These are phyloP conservation scores for Lophium mytilinum DNA, from an alignment of 495 filamentous ascomycete species.

Conservation along the genomic window DNA sequence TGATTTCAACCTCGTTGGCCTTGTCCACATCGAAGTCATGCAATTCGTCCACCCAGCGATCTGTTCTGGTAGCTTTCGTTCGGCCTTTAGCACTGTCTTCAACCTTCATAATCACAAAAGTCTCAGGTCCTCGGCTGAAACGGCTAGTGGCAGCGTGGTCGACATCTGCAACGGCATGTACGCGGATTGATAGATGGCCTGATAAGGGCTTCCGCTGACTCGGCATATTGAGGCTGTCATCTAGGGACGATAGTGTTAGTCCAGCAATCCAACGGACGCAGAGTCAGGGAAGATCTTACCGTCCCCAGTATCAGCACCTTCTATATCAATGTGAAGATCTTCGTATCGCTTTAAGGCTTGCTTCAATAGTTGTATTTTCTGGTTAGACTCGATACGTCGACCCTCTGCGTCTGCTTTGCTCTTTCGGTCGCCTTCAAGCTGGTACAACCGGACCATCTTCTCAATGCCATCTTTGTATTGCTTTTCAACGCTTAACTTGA, in stretches of 20 bases:
- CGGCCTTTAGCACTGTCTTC: slow-evolving; percentile 84
- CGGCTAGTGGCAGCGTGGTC: slow-evolving; percentile 84
- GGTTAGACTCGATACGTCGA: slow-evolving; percentile 83
- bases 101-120: slow-evolving; percentile 90
- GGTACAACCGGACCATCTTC: slow-evolving; percentile 97
- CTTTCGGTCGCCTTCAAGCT: slow-evolving; percentile 96
- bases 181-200: slow-evolving; percentile 75
- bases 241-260: slow-evolving; percentile 39
- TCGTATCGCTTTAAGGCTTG: slow-evolving; percentile 95
- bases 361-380: slow-evolving; percentile 94
- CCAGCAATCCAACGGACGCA: not conserved
- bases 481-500: slow-evolving; percentile 97
- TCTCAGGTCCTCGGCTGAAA: slow-evolving; percentile 86
- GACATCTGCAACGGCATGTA: slow-evolving; percentile 85
- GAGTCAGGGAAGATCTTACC: slow-evolving; percentile 44
- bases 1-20: slow-evolving; percentile 96
- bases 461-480: slow-evolving; percentile 99
- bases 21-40: slow-evolving; percentile 93
- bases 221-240: slow-evolving; percentile 92
- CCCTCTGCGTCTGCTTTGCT: slow-evolving; percentile 87
- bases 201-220: slow-evolving; percentile 90
- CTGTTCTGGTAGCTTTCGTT: slow-evolving; percentile 78
- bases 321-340: slow-evolving; percentile 94
- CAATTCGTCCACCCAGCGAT: slow-evolving; percentile 83
- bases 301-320: slow-evolving; percentile 71